Evolutionary conservation across 2,329 filamentous ascomycete genomes (phyloP), one percentile per base, ranked within the genome.

Genomic region (Neocatenulostroma microsporum): DNA sequence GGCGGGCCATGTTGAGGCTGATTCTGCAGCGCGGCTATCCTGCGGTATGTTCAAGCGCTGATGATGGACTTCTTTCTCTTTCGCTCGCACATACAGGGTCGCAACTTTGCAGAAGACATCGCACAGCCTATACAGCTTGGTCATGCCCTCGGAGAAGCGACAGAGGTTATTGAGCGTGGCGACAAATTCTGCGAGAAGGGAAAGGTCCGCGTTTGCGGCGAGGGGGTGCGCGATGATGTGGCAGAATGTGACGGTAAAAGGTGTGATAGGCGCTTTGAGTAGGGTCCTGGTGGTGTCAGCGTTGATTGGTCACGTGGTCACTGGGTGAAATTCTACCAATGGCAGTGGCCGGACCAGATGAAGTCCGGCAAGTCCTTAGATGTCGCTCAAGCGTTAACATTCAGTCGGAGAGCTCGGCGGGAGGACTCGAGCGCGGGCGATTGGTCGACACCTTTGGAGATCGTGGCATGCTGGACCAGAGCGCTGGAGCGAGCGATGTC

Each of bases 241-340:
- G 37, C 50, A 50, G 55, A 79, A 77, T 18, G 78, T 60, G 18
- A 76, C 69, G 37, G 76, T 74, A 48, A 76, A 75, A 1, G 74
- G 74, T 1, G 73, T 69, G 47, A 78, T 78, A 0, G 74, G 75
- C 2, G 70, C 69, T 42, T 75, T 63, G 17, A 76, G 60, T 18
- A 75, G 34, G 8, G 37, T 41, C 42, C 41, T 37, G 13, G 56
- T n/a, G 67, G 12, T 11, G 28, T 34, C 24, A 41, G 29, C 13
- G 7, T 37, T 28, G 15, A 10, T 24, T 20, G 13, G 17, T 15
- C 11, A 20, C 6, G 9, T 12, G 15, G 23, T 23, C 12, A 9
- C 8, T 21, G 8, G 9, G 5, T n/a, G n/a, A n/a, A n/a, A n/a
- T n/a, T 14, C 33, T 24, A 37, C 42, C 41, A 42, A 12, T 42